These are phyloP conservation scores for Penicillium digitatum DNA, from an alignment of 2,329 filamentous ascomycete genomes.

Conservation along the genomic window DNA sequence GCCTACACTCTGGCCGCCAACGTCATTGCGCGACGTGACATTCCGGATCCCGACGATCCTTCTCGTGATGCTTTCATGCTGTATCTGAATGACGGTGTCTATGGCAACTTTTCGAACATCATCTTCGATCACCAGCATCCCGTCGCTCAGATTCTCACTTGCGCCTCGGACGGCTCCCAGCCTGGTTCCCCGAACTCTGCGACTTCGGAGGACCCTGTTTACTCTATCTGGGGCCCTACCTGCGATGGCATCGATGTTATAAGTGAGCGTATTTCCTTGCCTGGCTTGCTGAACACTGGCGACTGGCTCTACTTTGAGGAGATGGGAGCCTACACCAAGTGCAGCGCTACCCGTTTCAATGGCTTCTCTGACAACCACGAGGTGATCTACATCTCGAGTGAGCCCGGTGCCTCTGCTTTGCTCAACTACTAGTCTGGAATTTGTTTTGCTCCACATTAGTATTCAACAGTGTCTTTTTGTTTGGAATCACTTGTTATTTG, in stretches of 20 bases:
- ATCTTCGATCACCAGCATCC: conserved; percentile 98
- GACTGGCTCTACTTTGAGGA: conserved; percentile 99
- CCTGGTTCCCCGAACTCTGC: conserved; percentile 46
- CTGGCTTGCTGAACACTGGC: conserved; percentile 76
- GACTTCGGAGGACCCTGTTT: conserved; percentile 60
- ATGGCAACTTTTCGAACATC: conserved; percentile 98
- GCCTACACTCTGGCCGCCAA: conserved; percentile 95
- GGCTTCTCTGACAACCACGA: conserved; percentile 91
- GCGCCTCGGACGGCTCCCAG: conserved; percentile 58
- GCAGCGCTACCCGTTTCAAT: conserved; percentile 96
- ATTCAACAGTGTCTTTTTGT: conserved; percentile 5
- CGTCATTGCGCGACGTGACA: conserved; percentile 88
- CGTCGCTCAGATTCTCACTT: conserved; percentile 72
- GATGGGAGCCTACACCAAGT: conserved; percentile 98
- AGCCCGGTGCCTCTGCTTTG: conserved; percentile 76
- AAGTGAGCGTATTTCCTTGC: conserved; percentile 71
- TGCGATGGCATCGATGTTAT: conserved; percentile 98
- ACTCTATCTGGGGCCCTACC: conserved; percentile 97
- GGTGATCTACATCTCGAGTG: conserved; percentile 90
- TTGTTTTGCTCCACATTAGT: conserved; percentile 6
- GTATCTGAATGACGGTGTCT: conserved; percentile 95
- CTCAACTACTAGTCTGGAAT: conserved; percentile 46
- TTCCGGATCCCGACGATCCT: conserved; percentile 61
- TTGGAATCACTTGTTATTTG: conserved; percentile 2
- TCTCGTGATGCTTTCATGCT: conserved; percentile 73